Conservation (phyloP, 352 stramenopile species). For the Globisporangium rhizosaccharum region DNA sequence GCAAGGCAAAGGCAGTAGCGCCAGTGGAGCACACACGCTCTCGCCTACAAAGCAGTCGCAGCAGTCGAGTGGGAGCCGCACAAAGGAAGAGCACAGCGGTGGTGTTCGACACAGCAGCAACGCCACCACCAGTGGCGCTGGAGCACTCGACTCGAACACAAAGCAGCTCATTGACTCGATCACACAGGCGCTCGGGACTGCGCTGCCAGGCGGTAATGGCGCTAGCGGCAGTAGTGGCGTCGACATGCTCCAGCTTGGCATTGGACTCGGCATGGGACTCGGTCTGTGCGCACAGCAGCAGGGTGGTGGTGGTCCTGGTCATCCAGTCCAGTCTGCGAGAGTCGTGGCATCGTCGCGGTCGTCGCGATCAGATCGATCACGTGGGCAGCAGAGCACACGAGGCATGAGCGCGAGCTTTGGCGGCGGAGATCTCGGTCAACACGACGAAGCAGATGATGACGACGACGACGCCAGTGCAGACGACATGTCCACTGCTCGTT, state of each 20-base stretch:
- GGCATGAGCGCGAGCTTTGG: not conserved
- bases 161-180: slow-evolving; percentile 74
- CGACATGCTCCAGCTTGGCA: slow-evolving; percentile 73
- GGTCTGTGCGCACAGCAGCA: slow-evolving; percentile 64
- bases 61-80: slow-evolving; percentile 2
- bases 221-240: slow-evolving; percentile 16
- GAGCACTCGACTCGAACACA: slow-evolving; percentile 35
- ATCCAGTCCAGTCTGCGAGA: not conserved
- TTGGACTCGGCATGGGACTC: slow-evolving; percentile 89
- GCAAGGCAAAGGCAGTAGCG: not conserved
- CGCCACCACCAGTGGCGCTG: not conserved
- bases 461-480: slow-evolving; percentile 20
- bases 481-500: slow-evolving; percentile 21
- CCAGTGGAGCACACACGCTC: not conserved
- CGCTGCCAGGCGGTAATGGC: slow-evolving; percentile 26
- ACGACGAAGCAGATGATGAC: slow-evolving; percentile 1
- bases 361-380: slow-evolving; percentile 3
- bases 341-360: slow-evolving; percentile 1
- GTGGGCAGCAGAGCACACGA: not conserved
- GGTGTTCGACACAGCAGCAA: not conserved
- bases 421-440: too few relatives aligned
- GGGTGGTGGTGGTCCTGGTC: not conserved
- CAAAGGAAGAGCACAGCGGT: slow-evolving; percentile 5
- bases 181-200: slow-evolving; percentile 57
- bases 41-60: slow-evolving; percentile 12